These are phyloP conservation scores for Botryosphaeria agaves DNA, from an alignment of 2,329 filamentous ascomycete genomes.

Conservation along the genomic window DNA sequence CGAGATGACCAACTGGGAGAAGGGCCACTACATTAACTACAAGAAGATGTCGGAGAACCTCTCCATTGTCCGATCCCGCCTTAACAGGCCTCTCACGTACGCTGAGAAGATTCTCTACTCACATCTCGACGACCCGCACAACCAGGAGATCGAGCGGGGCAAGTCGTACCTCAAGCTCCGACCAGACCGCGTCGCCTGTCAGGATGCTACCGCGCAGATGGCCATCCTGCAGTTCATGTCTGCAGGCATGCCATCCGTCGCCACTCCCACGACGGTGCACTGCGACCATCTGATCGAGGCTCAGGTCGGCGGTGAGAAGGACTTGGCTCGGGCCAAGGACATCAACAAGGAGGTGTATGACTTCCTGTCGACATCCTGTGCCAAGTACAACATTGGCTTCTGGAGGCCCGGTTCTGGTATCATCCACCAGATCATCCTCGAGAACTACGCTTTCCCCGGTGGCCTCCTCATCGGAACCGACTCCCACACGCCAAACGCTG, in stretches of 20 bases:
- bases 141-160: slow-evolving; percentile 91
- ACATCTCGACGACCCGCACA: slow-evolving; percentile 90
- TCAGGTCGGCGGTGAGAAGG: slow-evolving; percentile 81
- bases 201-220: slow-evolving; percentile 99
- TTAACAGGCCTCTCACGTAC: slow-evolving; percentile 86
- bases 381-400: slow-evolving; percentile 99
- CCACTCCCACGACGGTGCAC: slow-evolving; percentile 90
- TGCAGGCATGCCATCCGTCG: slow-evolving; percentile 86
- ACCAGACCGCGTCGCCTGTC: slow-evolving; percentile 94
- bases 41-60: slow-evolving; percentile 98
- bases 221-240: slow-evolving; percentile 99
- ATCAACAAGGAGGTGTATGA: slow-evolving; percentile 99
- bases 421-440: slow-evolving; percentile 95
- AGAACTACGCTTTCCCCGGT: slow-evolving; percentile 99
- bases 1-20: slow-evolving; percentile 93
- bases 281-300: slow-evolving; percentile 99
- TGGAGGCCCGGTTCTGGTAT: slow-evolving; percentile 98
- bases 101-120: slow-evolving; percentile 99
- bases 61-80: slow-evolving; percentile 66
- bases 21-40: slow-evolving; percentile 97
- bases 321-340: slow-evolving; percentile 73
- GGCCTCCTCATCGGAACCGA: slow-evolving; percentile 95
- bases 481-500: slow-evolving; percentile 92
- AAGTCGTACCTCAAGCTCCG: slow-evolving; percentile 91
- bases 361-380: slow-evolving; percentile 83